A percentile compares a stretch with the other conserved stretches of the same genome.
Conservation (phyloP, 2,329 filamentous ascomycete species). For the Diaporthe batatas region DNA sequence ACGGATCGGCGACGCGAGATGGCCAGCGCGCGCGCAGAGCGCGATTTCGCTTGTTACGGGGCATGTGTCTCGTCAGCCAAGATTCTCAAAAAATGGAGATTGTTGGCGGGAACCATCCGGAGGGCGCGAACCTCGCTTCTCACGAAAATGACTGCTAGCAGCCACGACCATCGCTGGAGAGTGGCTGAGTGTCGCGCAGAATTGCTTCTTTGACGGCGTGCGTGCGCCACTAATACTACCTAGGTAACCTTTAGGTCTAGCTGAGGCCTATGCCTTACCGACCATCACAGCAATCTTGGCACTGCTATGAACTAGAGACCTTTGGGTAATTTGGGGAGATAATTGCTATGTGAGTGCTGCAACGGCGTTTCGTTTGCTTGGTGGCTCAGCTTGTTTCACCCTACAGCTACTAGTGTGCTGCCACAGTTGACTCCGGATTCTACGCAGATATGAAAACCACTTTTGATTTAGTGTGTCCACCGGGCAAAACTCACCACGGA, state of each 20-base stretch:
- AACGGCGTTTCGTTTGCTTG: not conserved
- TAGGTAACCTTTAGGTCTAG: not conserved
- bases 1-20: too few relatives aligned
- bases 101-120: too few relatives aligned
- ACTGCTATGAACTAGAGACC: not conserved
- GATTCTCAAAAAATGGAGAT: too few relatives aligned
- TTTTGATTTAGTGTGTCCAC: not conserved
- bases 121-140: too few relatives aligned
- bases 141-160: too few relatives aligned
- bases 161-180: not conserved
- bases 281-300: not conserved
- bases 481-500: not conserved
- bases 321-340: not conserved
- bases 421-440: not conserved
- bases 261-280: not conserved
- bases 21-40: too few relatives aligned
- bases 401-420: not conserved
- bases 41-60: too few relatives aligned
- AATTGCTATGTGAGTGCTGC: not conserved
- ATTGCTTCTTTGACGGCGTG: not conserved
- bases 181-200: not conserved
- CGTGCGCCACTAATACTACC: not conserved
- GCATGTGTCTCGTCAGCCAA: too few relatives aligned
- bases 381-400: conserved; percentile 18
- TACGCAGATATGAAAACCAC: not conserved